Evolutionary conservation across 257 asterid genomes (phyloP), one percentile per base, ranked within the genome.

Genomic region (Ophiorrhiza pumila): DNA sequence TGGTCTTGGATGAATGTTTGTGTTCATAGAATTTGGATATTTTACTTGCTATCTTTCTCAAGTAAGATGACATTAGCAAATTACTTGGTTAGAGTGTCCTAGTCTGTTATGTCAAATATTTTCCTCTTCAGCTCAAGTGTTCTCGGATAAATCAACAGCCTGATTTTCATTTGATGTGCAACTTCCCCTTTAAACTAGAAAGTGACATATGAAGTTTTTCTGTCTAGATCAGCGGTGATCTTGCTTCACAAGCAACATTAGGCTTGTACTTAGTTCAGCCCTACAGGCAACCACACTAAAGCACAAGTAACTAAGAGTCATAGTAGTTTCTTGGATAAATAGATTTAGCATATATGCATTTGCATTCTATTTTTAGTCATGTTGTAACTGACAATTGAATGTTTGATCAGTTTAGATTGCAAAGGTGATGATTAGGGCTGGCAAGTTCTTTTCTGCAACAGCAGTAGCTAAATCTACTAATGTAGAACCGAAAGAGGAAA

Each of bases 321-420:
- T 50, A 35, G 27, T 39, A 9, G 46, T 62, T 64, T 53, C 71
- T 61, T n/a, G 27, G 70, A n/a, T 4, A 2, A 39, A 64, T 35
- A 7, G 45, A 6, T 9, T 43, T 35, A 42, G 31, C 9, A 15
- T 57, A n/a, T 45, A 35, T 45, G 39, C 67, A 23, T 68, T 58
- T 27, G 3, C 27, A 2, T 52, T 32, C 22, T 13, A 31, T 52
- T 9, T 27, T 18, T 42, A n/a, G 53, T 69, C 47, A 52, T 12
- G 46, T 62, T 75, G 65, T 76, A 35, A 75, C 32, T 41, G 5
- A 27, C 27, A 9, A 49, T 49, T 65, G 31, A 34, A 35, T 69
- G 20, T 7, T 59, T 65, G 43, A 69, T 70, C 89, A 85, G 86
- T 85, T 80, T 86, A 94, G 99, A 91, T 91, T 85, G 95, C 97